Base-by-base conservation (phyloP, 345 rosid genomes). In the Syzygium oleosum region DNA sequence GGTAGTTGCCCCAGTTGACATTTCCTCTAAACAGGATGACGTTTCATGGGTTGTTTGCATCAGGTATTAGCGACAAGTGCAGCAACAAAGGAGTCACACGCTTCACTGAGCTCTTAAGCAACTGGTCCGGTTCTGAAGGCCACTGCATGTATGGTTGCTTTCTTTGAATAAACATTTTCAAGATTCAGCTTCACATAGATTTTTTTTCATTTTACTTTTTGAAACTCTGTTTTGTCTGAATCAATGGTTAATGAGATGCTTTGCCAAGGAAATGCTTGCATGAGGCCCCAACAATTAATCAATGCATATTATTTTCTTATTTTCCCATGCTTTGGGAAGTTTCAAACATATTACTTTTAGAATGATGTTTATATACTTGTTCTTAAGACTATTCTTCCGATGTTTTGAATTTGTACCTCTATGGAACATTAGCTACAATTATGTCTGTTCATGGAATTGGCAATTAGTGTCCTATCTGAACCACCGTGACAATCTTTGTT, bases 41-140 rank as follows among this genome's bases (percentile, higher is more conserved):
- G 25, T 84, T 84, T 87, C 63, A 29, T 41, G 41, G 22, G 54
- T 84, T n/a, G 63, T 80, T 52, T 87, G 83, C 87, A 84, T 89
- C 92, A 97, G 99, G 98, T 68, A 93, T 97, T 90, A 87, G 97
- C 22, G 98, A 97, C 89, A 91, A 93, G 87, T 96, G 99, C 92
- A 91, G 91, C 83, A 91, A 89, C 77, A 21, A 43, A 52, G 99
- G 99, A 88, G 90, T 95, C 61, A 79, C 89, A 51, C 92, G 73
- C 3, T 96, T 96, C 91, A 95, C 95, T 16, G 91, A 95, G 91
- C 94, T 91, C 77, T 90, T 95, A 91, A 93, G 96, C 94, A 88
- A 90, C 84, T 94, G 98, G 98, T 95, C 99, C 52, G 92, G 89
- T 54, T 92, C 96, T 87, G 93, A 91, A 90, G 98, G 98, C 90